Conservation (phyloP, 2,329 filamentous ascomycete genomes). For the Xylariaceae sp. region DNA sequence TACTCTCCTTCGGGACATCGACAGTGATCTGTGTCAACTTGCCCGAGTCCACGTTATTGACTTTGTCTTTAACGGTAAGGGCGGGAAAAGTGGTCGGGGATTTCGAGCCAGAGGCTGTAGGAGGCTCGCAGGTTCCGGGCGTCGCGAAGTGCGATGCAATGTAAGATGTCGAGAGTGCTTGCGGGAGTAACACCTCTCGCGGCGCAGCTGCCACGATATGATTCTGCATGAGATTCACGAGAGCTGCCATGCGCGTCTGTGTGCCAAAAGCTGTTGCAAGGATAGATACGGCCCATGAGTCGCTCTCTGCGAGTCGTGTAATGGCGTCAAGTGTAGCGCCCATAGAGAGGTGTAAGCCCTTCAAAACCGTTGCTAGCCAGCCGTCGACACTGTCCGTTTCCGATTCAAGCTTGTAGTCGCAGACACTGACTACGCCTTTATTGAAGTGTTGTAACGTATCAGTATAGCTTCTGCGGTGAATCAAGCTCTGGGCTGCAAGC, state of each 20-base stretch:
- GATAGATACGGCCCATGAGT: constrained; percentile 33
- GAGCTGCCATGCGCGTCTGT: constrained; percentile 32
- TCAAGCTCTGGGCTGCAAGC: constrained; percentile 33
- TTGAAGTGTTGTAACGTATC: constrained; percentile 34
- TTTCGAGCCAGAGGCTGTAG: constrained; percentile 8
- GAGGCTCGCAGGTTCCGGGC: constrained; percentile 20
- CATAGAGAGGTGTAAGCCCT: constrained; percentile 28
- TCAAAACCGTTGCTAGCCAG: constrained; percentile 26
- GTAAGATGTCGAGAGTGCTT: constrained; percentile 31
- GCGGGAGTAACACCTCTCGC: constrained; percentile 32
- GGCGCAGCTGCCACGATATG: constrained; percentile 31
- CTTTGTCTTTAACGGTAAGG: constrained; percentile 20
- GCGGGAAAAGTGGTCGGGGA: constrained; percentile 19
- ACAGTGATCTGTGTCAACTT: constrained; percentile 22
- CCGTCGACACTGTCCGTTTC: constrained; percentile 20
- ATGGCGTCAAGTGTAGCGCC: constrained; percentile 30
- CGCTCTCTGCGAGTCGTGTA: constrained; percentile 24
- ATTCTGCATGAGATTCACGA: constrained; percentile 38
- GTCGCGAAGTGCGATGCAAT: constrained; percentile 28
- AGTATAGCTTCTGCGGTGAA: constrained; percentile 33
- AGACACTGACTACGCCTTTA: constrained; percentile 21
- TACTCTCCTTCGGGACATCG: constrained; percentile 15
- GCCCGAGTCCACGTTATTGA: constrained; percentile 10
- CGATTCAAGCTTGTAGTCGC: constrained; percentile 24
- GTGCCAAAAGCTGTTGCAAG: constrained; percentile 32